Evolutionary conservation across 129 eudicot genomes (phyloP).

Genomic region (Calendula officinalis): DNA sequence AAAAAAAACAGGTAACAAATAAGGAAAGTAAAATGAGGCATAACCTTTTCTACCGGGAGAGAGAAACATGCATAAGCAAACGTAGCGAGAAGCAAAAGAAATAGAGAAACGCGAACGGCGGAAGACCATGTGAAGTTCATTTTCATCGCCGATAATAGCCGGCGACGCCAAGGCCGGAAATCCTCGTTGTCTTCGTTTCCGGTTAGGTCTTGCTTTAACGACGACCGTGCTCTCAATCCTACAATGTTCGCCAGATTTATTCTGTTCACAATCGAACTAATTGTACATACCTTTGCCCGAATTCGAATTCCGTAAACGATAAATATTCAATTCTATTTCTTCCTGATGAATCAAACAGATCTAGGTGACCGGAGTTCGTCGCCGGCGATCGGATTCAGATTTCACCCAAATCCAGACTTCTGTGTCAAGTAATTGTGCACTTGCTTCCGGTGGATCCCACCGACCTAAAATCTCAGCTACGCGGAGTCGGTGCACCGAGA

Average conservation of each 20-base stretch:
- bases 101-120: constrained; percentile 36
- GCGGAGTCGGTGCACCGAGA: constrained; percentile 21
- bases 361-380: background rate
- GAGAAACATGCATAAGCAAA: constrained; percentile 61
- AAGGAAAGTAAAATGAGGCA: background rate
- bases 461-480: constrained; percentile 29
- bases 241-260: constrained; percentile 74
- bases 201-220: constrained; percentile 58
- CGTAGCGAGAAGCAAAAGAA: constrained; percentile 49
- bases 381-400: constrained; percentile 29
- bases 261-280: constrained; percentile 11
- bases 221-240: constrained; percentile 78
- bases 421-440: constrained; percentile 21
- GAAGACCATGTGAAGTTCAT: constrained; percentile 56
- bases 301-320: background rate
- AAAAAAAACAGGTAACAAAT: background rate
- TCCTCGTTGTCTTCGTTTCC: constrained; percentile 65
- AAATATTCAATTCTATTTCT: background rate
- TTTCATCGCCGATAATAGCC: constrained; percentile 49
- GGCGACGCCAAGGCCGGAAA: constrained; percentile 70
- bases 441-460: constrained; percentile 28
- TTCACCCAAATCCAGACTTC: constrained; percentile 21
- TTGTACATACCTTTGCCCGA: constrained; percentile 5
- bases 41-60: constrained; percentile 84
- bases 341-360: constrained; percentile 9